Evolutionary conservation across 148 eudicot genomes (phyloP).

Genomic region (Pouteria glomerata): DNA sequence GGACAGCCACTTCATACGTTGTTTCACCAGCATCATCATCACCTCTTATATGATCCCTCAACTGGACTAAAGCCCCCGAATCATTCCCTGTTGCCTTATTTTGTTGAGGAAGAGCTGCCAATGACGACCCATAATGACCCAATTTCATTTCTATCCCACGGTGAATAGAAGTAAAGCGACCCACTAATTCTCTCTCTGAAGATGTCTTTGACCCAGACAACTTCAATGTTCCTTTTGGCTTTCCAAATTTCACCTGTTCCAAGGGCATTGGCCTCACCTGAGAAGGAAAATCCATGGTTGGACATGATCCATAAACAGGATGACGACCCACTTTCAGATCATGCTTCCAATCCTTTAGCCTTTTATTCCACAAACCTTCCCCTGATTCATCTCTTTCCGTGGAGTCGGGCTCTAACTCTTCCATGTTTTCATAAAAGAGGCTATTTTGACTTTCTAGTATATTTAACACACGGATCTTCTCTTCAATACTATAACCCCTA

Average conservation of each 20-base stretch:
- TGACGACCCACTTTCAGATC: constrained; percentile 35
- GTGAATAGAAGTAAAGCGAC: constrained; percentile 23
- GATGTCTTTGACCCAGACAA: constrained; percentile 35
- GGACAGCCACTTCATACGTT: constrained; percentile 44
- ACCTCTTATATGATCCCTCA: constrained; percentile 35
- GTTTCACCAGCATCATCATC: constrained; percentile 41
- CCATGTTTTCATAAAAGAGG: constrained; percentile 70
- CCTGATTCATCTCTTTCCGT: constrained; percentile 60
- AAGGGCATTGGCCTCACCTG: constrained; percentile 27
- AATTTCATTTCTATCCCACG: constrained; percentile 32
- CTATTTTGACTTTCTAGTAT: constrained; percentile 72
- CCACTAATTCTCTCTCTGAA: constrained; percentile 30
- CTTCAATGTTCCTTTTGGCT: constrained; percentile 55
- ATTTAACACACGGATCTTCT: constrained; percentile 82
- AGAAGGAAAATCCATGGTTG: constrained; percentile 33
- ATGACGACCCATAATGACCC: constrained; percentile 32
- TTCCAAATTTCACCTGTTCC: constrained; percentile 34
- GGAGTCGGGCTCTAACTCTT: constrained; percentile 52
- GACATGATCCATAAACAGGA: constrained; percentile 25
- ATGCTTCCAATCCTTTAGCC: constrained; percentile 41
- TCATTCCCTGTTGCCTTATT: constrained; percentile 28
- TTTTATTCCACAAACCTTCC: constrained; percentile 50
- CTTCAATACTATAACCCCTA: constrained; percentile 83
- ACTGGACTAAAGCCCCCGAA: constrained; percentile 19
- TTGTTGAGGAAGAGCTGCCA: constrained; percentile 25